Conservation (phyloP, 345 rosid species). For the Salix exigua region DNA sequence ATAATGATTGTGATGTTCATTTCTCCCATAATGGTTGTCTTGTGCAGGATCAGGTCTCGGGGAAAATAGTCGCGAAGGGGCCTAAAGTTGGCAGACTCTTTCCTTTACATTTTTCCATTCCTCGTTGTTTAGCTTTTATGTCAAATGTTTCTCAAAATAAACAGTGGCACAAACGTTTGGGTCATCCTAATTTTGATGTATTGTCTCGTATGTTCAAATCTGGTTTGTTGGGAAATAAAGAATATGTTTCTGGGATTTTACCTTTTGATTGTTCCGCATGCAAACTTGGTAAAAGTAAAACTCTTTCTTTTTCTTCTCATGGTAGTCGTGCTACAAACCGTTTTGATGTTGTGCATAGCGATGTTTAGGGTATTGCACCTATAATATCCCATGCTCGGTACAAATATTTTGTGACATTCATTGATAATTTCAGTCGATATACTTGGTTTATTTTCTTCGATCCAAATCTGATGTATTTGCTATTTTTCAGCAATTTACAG, state of each 20-base stretch:
- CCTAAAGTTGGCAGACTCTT: neutral
- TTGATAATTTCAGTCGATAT: neutral
- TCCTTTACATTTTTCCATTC: neutral
- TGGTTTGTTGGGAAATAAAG: neutral
- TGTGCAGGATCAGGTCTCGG: slow-evolving; percentile 10
- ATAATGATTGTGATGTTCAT: neutral
- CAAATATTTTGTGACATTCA: neutral
- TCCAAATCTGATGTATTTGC: no score
- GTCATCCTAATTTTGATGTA: neutral
- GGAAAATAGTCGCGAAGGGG: neutral
- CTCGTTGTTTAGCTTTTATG: neutral
- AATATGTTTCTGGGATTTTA: neutral
- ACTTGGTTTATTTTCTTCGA: no score
- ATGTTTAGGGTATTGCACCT: neutral
- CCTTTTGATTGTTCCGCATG: neutral
- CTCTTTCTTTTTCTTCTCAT: neutral
- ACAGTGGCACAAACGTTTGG: no score
- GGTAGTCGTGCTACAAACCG: neutral
- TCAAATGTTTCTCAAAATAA: no score
- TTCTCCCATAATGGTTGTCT: neutral
- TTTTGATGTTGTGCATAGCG: neutral
- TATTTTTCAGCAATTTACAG: no score
- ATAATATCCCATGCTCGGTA: neutral
- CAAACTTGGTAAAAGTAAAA: neutral
- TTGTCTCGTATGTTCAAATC: neutral